These are phyloP conservation scores for Tinospora cordifolia DNA, from an alignment of 164 flowering plant species.

Conservation along the genomic window DNA sequence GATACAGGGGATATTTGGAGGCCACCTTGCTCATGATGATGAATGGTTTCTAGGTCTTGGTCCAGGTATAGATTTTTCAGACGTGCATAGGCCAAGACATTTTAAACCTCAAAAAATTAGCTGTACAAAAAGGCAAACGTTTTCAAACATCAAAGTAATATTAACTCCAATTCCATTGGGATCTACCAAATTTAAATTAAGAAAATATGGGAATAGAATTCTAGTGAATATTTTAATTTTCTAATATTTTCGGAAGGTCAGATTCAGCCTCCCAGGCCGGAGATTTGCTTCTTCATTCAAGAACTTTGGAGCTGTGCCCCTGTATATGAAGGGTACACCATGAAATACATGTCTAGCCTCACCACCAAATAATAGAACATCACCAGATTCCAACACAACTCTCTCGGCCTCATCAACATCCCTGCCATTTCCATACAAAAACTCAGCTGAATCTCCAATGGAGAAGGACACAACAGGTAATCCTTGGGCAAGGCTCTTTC, in stretches of 20 bases:
- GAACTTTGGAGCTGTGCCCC: slow-evolving; percentile 49
- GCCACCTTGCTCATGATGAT: too few species aligned
- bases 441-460: slow-evolving; percentile 72
- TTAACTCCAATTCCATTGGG: neutral
- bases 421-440: slow-evolving; percentile 51
- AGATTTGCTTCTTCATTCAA: slow-evolving; percentile 47
- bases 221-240: slow-evolving; percentile 1
- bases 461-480: slow-evolving; percentile 92
- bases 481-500: slow-evolving; percentile 38
- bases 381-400: slow-evolving; percentile 65
- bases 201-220: neutral
- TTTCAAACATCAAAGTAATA: neutral
- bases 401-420: slow-evolving; percentile 45
- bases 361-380: slow-evolving; percentile 85
- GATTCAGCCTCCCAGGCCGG: slow-evolving; percentile 76
- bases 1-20: too few species aligned
- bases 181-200: neutral
- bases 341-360: slow-evolving; percentile 67
- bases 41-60: too few species aligned
- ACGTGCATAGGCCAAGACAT: too few species aligned
- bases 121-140: too few species aligned
- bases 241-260: slow-evolving; percentile 63
- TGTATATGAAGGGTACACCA: slow-evolving; percentile 50
- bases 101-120: too few species aligned
- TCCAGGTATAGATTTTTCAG: too few species aligned